A percentile compares a stretch with the other conserved stretches of the same genome.
Conservation (phyloP, 148 eudicot species). For the Tetragonia tetragonoides region DNA sequence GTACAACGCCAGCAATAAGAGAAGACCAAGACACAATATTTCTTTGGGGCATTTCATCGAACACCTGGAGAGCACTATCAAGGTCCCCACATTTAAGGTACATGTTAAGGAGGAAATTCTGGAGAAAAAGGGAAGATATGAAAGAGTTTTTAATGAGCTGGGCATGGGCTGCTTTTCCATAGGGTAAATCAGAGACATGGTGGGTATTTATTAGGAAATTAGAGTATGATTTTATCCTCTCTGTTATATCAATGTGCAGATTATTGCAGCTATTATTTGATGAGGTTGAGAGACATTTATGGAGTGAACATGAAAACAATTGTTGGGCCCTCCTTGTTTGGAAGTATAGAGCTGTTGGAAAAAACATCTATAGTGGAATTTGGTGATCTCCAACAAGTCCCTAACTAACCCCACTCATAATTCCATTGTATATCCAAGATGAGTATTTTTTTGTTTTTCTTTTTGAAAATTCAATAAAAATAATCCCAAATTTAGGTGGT, state of each 20-base stretch:
- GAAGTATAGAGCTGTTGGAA: neutral
- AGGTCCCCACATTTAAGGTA: constrained; percentile 46
- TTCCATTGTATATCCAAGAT: too few relatives aligned
- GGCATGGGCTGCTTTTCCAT: constrained; percentile 53
- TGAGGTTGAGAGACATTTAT: neutral
- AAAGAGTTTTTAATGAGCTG: constrained; percentile 37
- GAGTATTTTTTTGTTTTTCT: too few relatives aligned
- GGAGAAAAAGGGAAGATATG: constrained; percentile 36
- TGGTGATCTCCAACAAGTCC: neutral
- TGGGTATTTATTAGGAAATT: constrained; percentile 31
- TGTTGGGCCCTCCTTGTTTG: constrained; percentile 10
- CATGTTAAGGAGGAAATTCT: constrained; percentile 47
- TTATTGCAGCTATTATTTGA: neutral
- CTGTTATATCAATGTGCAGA: constrained; percentile 5
- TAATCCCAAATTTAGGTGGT: too few relatives aligned
- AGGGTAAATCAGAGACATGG: constrained; percentile 29
- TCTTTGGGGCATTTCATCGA: constrained; percentile 64
- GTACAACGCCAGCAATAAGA: constrained; percentile 50
- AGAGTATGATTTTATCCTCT: constrained; percentile 18
- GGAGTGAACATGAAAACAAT: neutral
- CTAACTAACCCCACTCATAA: too few relatives aligned
- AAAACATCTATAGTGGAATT: constrained; percentile 9
- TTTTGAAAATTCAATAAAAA: too few relatives aligned
- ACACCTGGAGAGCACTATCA: constrained; percentile 40
- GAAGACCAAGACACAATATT: constrained; percentile 65